These are phyloP conservation scores for Ehretia macrophylla DNA, from an alignment of 257 asterid species.

Conservation along the genomic window DNA sequence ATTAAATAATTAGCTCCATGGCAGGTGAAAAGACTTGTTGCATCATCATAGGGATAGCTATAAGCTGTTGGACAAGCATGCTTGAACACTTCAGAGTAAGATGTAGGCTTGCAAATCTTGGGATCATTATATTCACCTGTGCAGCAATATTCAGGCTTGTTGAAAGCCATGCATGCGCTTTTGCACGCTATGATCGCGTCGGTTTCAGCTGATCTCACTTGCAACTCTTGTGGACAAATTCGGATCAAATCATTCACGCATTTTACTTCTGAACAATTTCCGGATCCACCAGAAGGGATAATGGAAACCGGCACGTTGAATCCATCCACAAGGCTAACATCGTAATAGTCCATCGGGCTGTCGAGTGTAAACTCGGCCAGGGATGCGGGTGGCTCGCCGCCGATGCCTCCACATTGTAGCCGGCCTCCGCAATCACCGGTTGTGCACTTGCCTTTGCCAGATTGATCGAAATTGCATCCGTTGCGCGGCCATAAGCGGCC, in stretches of 20 bases:
- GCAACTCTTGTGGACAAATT: constrained; percentile 46
- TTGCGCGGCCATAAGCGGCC: constrained; percentile 75
- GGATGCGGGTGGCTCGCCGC: constrained; percentile 63
- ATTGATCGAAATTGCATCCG: constrained; percentile 52
- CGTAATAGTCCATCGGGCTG: constrained; percentile 53
- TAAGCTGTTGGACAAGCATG: constrained; percentile 52
- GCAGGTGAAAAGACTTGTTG: constrained; percentile 58
- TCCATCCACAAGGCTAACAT: constrained; percentile 62
- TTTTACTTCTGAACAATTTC: constrained; percentile 34
- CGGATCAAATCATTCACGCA: constrained; percentile 39
- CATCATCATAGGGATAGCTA: constrained; percentile 65
- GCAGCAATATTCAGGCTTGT: constrained; percentile 53
- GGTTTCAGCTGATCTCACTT: constrained; percentile 9
- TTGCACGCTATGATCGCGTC: constrained; percentile 43
- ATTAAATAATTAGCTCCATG: constrained; percentile 39
- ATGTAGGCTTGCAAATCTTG: constrained; percentile 39
- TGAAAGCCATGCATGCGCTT: constrained; percentile 55
- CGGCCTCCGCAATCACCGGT: constrained; percentile 62
- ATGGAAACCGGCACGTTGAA: constrained; percentile 44
- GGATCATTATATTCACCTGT: constrained; percentile 45
- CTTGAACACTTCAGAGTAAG: constrained; percentile 51
- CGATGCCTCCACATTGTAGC: constrained; percentile 41
- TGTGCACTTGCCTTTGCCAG: constrained; percentile 49
- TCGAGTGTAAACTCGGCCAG: constrained; percentile 66
- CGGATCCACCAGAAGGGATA: constrained; percentile 40